Percentiles rank a stretch among this genome's conserved stretches.
These are phyloP conservation scores for Chlorokybus atmophyticus DNA, from an alignment of 139 green algal genomes.

Conservation along the genomic window DNA sequence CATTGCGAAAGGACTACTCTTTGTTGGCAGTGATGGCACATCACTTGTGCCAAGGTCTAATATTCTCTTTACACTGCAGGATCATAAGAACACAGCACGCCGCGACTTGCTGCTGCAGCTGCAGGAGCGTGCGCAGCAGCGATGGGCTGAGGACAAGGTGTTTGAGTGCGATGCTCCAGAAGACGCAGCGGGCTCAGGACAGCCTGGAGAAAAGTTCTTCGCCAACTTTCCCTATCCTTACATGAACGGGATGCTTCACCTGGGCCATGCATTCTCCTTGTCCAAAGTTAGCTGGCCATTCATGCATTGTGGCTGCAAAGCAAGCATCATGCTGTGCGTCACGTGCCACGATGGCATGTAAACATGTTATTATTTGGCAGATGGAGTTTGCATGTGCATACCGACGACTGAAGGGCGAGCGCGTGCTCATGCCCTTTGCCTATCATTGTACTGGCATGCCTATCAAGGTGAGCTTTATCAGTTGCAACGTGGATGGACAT, in stretches of 20 bases:
- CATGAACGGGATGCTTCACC: constrained; percentile 97
- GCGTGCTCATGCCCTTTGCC: constrained; percentile 86
- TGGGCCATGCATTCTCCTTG: constrained; percentile 95
- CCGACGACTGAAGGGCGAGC: constrained; percentile 73
- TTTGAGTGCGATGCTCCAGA: constrained; percentile 74
- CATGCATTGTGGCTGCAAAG: not conserved
- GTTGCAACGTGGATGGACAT: too few species aligned
- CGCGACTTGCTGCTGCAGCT: constrained; percentile 66
- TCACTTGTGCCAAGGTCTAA: too few species aligned
- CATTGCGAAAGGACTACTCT: too few species aligned
- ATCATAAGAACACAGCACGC: not conserved
- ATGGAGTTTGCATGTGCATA: constrained; percentile 87
- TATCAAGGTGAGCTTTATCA: constrained; percentile 74
- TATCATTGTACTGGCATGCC: constrained; percentile 99
- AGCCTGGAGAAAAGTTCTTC: constrained; percentile 72
- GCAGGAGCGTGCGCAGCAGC: constrained; percentile 55
- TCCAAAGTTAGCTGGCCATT: constrained; percentile 62
- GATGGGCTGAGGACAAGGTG: constrained; percentile 60
- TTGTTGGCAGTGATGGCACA: too few species aligned
- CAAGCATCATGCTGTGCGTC: not conserved
- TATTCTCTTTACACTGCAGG: not conserved
- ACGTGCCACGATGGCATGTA: too few species aligned
- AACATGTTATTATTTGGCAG: too few species aligned
- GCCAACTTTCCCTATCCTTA: constrained; percentile 98
- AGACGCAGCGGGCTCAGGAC: constrained; percentile 6